Base-by-base conservation (phyloP, 169 alveolate genomes). In the Eimeria necatrix region DNA sequence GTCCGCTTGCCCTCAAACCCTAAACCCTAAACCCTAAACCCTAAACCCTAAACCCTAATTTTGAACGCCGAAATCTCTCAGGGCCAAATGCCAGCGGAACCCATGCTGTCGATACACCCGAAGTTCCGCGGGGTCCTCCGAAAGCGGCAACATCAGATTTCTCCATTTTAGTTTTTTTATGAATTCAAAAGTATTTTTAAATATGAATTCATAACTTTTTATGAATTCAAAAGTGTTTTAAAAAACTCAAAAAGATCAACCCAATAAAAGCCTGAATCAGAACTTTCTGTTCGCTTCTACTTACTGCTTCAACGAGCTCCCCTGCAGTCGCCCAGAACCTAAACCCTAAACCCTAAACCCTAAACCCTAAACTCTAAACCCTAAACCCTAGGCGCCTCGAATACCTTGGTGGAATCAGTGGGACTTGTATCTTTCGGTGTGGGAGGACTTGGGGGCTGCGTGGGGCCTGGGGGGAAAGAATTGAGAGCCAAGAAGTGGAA, bases 61-160 rank as follows among this genome's bases (percentile, higher is more conserved):
- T 12, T 16, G 10, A 56, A 56, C 0, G 18, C 18, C n/a, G 10
- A 56, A 56, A 1, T 14, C 68, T 1, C 61, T 64, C 20, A 76
- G 87, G 87, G 87, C 48, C 87, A 76, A 76, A 76, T 76, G 87
- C 87, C 87, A 41, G 46, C 26, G 10, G 87, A 76, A 49, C 87
- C 87, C 7, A 48, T 8, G 2, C 41, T 76, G 68, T 4, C 87
- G 4, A 76, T 76, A 14, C 87, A 49, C 46, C 87, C 87, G 3
- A 46, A 51, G 24, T 76, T 76, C 51, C 87, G 46, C 20, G 20
- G 20, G 5, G 41, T 76, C 24, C 41, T 4, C 6, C 3, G 2
- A 12, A 76, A n/a, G 83, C 12, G 83, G n/a, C 9, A 14, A 22
- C 53, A n/a, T 12, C n/a, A 56, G 18, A 12, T 56, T 12, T 56